Base-by-base conservation (phyloP, 75 land plant genomes). In the Sequoiadendron giganteum region DNA sequence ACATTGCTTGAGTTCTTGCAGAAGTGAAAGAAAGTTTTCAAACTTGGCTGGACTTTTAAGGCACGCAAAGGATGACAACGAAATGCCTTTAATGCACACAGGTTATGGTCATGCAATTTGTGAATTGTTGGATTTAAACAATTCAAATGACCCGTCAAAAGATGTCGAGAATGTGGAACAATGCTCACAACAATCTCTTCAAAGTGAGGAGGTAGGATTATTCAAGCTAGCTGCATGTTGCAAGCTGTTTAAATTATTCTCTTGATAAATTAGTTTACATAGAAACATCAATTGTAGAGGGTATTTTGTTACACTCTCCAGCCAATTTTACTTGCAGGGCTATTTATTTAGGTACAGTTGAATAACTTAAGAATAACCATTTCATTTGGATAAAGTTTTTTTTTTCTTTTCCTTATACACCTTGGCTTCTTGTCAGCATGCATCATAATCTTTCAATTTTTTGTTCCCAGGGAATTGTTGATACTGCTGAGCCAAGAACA, bases 41-140 rank as follows among this genome's bases (percentile, higher is more conserved):
- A 81, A 45, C 48, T 81, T 81, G 84, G 84, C 30, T 5, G 48
- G 48, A 19, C 84, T 81, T 28, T 81, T 81, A 81, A 81, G 42
- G 30, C 84, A 81, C 28, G 48, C 84, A 45, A 81, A 81, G 84
- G 84, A 81, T 81, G 84, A 25, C 84, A 81, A 81, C 25, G 84
- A 81, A 39, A 43, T 45, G 84, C 84, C 30, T 81, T 45, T 81
- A 42, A 45, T 81, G 48, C 84, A 81, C 84, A 81, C 40, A 81
- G 84, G 84, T 7, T 81, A 81, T 81, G 84, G 84, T 45, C 84
- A 45, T 81, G 84, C 84, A 43, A 81, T 81, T 28, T 81, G 84
- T 45, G 84, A 81, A 39, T 81, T 81, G 30, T 48, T 81, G n/a
- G 48, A 81, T 43, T 81, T 81, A 48, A 45, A 81, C 84, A 45